Conservation (phyloP, 306 rosid genomes). For the Abrus pulchellus region DNA sequence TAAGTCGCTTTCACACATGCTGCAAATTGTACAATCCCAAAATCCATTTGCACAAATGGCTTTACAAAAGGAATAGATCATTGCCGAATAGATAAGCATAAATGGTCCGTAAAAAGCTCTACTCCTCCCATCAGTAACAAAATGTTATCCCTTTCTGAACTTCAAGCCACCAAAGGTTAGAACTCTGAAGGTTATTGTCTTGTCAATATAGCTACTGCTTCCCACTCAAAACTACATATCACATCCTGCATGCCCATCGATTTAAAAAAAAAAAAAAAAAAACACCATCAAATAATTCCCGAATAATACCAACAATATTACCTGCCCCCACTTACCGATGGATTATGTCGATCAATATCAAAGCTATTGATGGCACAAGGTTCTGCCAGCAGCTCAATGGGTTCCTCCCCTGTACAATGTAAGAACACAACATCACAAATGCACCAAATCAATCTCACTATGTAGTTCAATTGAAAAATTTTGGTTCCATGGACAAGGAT, state of each 20-base stretch:
- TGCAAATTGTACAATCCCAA: conserved; percentile 30
- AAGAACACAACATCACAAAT: conserved; percentile 13
- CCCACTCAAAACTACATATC: conserved; percentile 94
- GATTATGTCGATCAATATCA: conserved; percentile 83
- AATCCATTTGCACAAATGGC: conserved; percentile 46
- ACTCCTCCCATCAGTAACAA: conserved; percentile 40
- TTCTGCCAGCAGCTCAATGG: conserved; percentile 84
- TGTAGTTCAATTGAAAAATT: background rate
- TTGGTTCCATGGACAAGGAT: background rate
- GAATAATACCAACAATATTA: conserved; percentile 19
- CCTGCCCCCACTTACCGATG: conserved; percentile 69
- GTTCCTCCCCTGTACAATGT: conserved; percentile 70
- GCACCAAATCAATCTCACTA: conserved; percentile 36
- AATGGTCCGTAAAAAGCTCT: conserved; percentile 20
- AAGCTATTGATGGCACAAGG: conserved; percentile 95
- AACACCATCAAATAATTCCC: background rate
- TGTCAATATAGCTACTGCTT: conserved; percentile 80
- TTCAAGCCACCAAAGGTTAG: conserved; percentile 29
- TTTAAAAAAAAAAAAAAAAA: background rate
- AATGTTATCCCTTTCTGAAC: conserved; percentile 11
- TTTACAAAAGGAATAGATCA: conserved; percentile 42
- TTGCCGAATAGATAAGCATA: conserved; percentile 21
- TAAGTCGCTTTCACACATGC: conserved; percentile 31
- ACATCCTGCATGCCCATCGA: conserved; percentile 72
- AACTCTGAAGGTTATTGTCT: conserved; percentile 55